phyloP scores from a whole-genome alignment of 2,329 filamentous ascomycete genomes.

The Plectosphaerella cucumerina region DNA sequence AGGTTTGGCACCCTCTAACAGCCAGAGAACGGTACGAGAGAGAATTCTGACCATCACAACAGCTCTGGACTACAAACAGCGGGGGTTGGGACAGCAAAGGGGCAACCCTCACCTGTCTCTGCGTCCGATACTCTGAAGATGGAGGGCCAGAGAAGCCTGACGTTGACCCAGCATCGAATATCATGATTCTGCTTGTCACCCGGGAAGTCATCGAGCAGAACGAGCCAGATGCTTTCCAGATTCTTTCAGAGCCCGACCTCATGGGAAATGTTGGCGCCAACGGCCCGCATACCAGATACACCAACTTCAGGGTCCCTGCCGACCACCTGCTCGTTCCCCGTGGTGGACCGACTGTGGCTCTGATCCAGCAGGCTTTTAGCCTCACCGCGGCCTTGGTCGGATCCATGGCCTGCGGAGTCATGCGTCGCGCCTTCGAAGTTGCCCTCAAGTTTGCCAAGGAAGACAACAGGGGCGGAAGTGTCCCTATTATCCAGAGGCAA shows the following conservation, averaged over 20 bases:
- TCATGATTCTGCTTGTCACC: slow-evolving; percentile 48
- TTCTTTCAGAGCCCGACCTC: slow-evolving; percentile 40
- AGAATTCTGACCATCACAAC: neutral
- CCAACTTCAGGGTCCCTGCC: slow-evolving; percentile 39
- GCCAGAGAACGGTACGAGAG: too few relatives aligned
- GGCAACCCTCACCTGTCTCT: slow-evolving; percentile 46
- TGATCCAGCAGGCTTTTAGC: slow-evolving; percentile 32
- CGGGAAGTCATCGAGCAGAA: slow-evolving; percentile 41
- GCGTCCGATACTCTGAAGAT: slow-evolving; percentile 37
- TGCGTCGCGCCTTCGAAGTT: slow-evolving; percentile 48
- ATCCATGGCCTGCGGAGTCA: slow-evolving; percentile 49
- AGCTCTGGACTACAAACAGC: slow-evolving; percentile 50
- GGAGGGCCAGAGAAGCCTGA: slow-evolving; percentile 10
- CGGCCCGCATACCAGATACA: slow-evolving; percentile 44
- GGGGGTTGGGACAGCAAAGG: slow-evolving; percentile 49
- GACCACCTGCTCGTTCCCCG: slow-evolving; percentile 41
- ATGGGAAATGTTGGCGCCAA: slow-evolving; percentile 43
- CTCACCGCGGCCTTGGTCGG: slow-evolving; percentile 43
- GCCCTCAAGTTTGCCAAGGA: slow-evolving; percentile 44
- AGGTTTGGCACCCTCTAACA: slow-evolving; percentile 29
- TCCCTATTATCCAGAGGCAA: slow-evolving; percentile 42
- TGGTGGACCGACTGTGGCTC: slow-evolving; percentile 38
- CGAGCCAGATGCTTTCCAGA: slow-evolving; percentile 32
- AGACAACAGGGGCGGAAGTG: slow-evolving; percentile 39
- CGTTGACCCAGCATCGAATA: slow-evolving; percentile 19